Base-by-base conservation (phyloP, 2,329 filamentous ascomycete species). In the Sporothrix dimorphospora region DNA sequence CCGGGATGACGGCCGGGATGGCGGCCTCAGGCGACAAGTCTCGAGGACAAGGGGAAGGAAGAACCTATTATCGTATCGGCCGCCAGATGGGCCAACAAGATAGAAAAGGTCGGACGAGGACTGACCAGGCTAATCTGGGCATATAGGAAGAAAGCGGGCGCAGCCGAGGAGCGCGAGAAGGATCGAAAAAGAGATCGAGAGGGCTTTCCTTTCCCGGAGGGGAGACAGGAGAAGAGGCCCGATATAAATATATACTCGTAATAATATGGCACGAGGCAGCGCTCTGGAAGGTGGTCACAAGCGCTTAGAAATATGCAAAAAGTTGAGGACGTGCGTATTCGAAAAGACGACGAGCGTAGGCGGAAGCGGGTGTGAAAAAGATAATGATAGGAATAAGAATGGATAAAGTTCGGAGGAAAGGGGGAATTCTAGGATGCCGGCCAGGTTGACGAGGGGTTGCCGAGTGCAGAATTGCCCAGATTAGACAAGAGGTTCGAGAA, bases 91-190 rank as follows among this genome's bases (percentile, higher is more conserved):
- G 38, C 40, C 30, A 67, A 51, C 19, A 12, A 65, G 47, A 51
- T 19, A 19, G 38, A 30, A 69, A 40, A 40, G 45, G 45, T 11
- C 45, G 63, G 42, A 49, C 16, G 42, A 51, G 12, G 2, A 73
- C 70, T 71, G 24, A 71, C 72, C 69, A 71, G 69, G 19, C 51
- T 34, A 34, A 9, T 55, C 57, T 42, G 51, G 24, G 11, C 61
- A 71, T 68, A n/a, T 24, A 65, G 59, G 59, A 65, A 45, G 59
- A 65, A n/a, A 45, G 59, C 38, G 12, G 38, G 38, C 59, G 21
- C 59, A 45, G 38, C 34, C 59, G 14, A 65, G 38, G 38, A 42
- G 59, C 59, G 59, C 59, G 51, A 24, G 14, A 65, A 45, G 12
- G 59, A 27, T 34, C 42, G 16, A 21, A 49, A 40, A 6, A 1